Percentiles rank a stretch among this genome's conserved stretches.
Conservation (phyloP, 2,329 filamentous ascomycete species). For the Trichoderma oligosporum region DNA sequence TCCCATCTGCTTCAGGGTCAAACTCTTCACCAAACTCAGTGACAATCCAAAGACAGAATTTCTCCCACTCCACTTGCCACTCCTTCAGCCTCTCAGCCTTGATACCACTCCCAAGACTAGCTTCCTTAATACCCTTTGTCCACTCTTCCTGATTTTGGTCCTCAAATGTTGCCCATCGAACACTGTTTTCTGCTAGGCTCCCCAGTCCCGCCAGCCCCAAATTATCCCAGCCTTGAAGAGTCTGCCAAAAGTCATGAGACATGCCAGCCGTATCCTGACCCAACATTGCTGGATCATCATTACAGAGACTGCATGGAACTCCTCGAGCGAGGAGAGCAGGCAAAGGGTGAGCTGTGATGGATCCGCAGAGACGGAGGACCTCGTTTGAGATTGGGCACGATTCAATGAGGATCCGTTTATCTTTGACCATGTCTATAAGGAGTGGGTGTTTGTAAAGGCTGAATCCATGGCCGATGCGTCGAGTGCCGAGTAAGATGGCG, state of each 20-base stretch:
- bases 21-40: conserved; percentile 69
- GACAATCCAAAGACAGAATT: conserved; percentile 87
- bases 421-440: conserved; percentile 81
- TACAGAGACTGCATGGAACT: conserved; percentile 78
- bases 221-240: conserved; percentile 86
- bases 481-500: conserved; percentile 78
- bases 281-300: conserved; percentile 86
- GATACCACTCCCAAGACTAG: conserved; percentile 64
- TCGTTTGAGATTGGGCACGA: conserved; percentile 91
- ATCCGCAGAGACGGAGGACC: conserved; percentile 72
- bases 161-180: conserved; percentile 85
- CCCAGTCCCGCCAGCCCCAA: conserved; percentile 83
- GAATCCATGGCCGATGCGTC: conserved; percentile 86
- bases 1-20: conserved; percentile 27
- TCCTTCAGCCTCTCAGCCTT: conserved; percentile 71
- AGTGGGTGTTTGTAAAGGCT: conserved; percentile 88
- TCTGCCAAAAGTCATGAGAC: conserved; percentile 93
- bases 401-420: conserved; percentile 83
- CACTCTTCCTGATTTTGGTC: conserved; percentile 70
- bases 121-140: conserved; percentile 68
- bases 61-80: conserved; percentile 81
- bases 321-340: conserved; percentile 81
- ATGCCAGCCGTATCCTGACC: conserved; percentile 78
- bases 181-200: conserved; percentile 85
- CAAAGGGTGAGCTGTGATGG: conserved; percentile 73